Conservation (phyloP, 495 filamentous ascomycete genomes). For the Neurospora sublineolata region DNA sequence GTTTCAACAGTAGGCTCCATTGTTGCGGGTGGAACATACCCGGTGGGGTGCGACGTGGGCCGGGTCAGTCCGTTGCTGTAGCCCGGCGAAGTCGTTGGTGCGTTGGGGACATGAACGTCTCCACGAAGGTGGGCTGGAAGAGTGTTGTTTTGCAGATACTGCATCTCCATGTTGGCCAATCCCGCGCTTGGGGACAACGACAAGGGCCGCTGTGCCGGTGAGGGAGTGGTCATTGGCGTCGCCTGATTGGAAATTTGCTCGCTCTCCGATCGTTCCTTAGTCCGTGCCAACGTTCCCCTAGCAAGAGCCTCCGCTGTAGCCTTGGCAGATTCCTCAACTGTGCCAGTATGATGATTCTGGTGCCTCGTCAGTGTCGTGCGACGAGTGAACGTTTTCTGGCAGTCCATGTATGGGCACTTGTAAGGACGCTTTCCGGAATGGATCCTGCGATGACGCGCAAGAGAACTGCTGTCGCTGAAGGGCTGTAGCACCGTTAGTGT, state of each 20-base stretch:
- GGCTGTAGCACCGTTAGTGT: slow-evolving; percentile 44
- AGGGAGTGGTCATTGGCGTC: slow-evolving; percentile 79
- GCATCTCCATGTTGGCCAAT: slow-evolving; percentile 62
- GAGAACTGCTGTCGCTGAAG: slow-evolving; percentile 95
- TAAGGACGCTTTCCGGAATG: slow-evolving; percentile 94
- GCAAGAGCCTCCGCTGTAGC: slow-evolving; percentile 62
- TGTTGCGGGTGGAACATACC: slow-evolving; percentile 71
- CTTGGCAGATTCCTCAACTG: slow-evolving; percentile 83
- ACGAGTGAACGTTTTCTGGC: slow-evolving; percentile 96
- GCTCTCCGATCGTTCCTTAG: slow-evolving; percentile 53
- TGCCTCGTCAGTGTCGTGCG: slow-evolving; percentile 91
- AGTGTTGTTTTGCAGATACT: slow-evolving; percentile 57
- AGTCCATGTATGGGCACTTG: slow-evolving; percentile 94
- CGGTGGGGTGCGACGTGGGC: slow-evolving; percentile 64
- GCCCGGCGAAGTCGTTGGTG: slow-evolving; percentile 49
- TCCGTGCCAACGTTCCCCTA: slow-evolving; percentile 41
- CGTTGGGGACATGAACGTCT: slow-evolving; percentile 59
- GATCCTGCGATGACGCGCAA: slow-evolving; percentile 87
- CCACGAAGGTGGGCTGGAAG: slow-evolving; percentile 77
- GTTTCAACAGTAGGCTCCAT: slow-evolving; percentile 79
- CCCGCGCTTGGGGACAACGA: slow-evolving; percentile 73
- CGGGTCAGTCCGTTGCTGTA: slow-evolving; percentile 44
- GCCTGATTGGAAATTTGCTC: slow-evolving; percentile 67
- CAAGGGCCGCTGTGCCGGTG: slow-evolving; percentile 61
- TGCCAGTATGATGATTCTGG: slow-evolving; percentile 91